Evolutionary conservation across 768 basidiomycete species (phyloP).

Genomic region (Macrolepiota fuliginosa): DNA sequence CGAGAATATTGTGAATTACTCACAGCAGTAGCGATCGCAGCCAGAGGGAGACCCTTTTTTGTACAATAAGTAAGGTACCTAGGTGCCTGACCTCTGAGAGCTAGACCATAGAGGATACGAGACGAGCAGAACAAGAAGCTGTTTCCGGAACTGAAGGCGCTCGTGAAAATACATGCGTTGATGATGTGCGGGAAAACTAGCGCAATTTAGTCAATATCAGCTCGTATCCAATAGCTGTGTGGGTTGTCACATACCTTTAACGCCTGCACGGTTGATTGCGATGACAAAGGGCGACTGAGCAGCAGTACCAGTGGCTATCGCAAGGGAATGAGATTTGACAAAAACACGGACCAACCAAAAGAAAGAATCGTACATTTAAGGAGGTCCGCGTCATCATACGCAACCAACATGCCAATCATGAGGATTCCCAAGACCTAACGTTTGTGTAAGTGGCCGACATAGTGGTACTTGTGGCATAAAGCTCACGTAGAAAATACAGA

Average conservation of each 20-base stretch:
- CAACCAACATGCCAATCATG: conserved; percentile 78
- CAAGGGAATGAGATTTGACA: background rate
- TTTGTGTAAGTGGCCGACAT: background rate
- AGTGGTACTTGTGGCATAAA: background rate
- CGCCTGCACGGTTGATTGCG: conserved; percentile 69
- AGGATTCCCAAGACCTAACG: conserved; percentile 49
- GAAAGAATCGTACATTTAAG: conserved; percentile 31
- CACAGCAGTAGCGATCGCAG: conserved; percentile 34
- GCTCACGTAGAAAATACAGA: conserved; percentile 71
- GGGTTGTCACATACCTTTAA: conserved; percentile 43
- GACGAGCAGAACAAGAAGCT: conserved; percentile 58
- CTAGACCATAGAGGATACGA: conserved; percentile 51
- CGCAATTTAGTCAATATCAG: background rate
- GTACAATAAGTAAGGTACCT: conserved; percentile 42
- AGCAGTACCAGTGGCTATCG: conserved; percentile 53
- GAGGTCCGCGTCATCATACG: conserved; percentile 57
- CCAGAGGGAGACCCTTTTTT: conserved; percentile 45
- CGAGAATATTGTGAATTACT: conserved; percentile 12
- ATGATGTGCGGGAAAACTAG: conserved; percentile 62
- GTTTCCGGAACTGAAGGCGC: conserved; percentile 72
- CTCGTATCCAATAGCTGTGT: background rate
- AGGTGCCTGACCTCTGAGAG: conserved; percentile 50
- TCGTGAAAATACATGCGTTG: conserved; percentile 70
- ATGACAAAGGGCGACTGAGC: conserved; percentile 84
- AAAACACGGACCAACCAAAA: background rate